Evolutionary conservation across 257 asterid species (phyloP), one percentile per base, ranked within the genome.

Genomic region (Plantago major): DNA sequence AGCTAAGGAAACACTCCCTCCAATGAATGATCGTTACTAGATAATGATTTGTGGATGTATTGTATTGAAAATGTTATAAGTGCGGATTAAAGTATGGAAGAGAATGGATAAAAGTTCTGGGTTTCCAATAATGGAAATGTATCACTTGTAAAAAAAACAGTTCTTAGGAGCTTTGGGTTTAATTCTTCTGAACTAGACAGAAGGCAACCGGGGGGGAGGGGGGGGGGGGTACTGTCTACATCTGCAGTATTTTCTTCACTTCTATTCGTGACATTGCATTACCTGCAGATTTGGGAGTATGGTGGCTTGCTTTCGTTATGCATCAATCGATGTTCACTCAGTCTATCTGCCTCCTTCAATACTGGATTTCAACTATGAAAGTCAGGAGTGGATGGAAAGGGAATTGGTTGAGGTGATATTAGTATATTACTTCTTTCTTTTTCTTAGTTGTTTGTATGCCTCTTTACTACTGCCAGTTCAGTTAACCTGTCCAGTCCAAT

Each of bases 251-350:
- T 33, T 4, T 33, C 40, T 4, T 33, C 3, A 33, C 40, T 33
- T 33, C 40, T 33, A 33, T 71, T 69, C 60, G 47, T 68, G 67
- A 55, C 67, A 53, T 71, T 65, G 18, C 66, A 37, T 67, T 70
- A 56, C 62, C 16, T 73, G 76, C 89, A 92, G 99, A 67, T 89
- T 81, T 26, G 99, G 97, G 37, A 82, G 84, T 62, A 89, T 86
- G 97, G 97, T 92, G 76, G 99, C 99, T 72, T 92, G 99, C 87
- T 92, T 92, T 74, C 90, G 96, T 64, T 92, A 92, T 75, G 97
- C 97, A 16, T 86, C 99, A n/a, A 92, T 92, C 66, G 95, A 92
- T 76, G 99, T 92, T 74, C 88, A 82, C 66, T 84, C 99, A 11
- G 99, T 92, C 66, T 84, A 69, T 64, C 88, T 92, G 67, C 99